Conservation (phyloP, 805 yeast genomes). For the Yarrowia keelungensis region DNA sequence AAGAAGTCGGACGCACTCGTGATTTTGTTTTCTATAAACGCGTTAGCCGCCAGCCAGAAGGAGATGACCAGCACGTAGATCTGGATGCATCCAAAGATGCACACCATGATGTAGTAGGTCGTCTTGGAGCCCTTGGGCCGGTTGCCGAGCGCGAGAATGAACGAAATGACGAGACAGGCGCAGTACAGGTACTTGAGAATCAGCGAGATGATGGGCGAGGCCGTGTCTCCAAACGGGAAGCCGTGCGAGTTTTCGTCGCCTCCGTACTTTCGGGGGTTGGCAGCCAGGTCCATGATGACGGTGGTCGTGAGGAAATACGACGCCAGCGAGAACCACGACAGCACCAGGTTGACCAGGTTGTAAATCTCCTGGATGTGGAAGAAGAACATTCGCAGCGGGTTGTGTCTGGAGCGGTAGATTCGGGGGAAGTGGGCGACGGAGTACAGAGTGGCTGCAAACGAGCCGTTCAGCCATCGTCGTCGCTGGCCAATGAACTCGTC, state of each 20-base stretch:
- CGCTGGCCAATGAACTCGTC: constrained; percentile 70
- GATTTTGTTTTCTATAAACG: constrained; percentile 53
- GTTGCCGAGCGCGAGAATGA: constrained; percentile 68
- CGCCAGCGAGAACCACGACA: constrained; percentile 70
- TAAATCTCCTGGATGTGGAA: constrained; percentile 64
- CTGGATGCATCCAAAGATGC: constrained; percentile 66
- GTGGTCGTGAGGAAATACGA: constrained; percentile 69
- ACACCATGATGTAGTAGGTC: constrained; percentile 60
- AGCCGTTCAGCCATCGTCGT: constrained; percentile 73
- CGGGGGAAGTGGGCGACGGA: constrained; percentile 40
- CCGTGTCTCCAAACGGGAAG: constrained; percentile 49
- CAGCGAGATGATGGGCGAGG: constrained; percentile 56
- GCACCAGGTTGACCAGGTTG: constrained; percentile 60
- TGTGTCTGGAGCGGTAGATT: constrained; percentile 61
- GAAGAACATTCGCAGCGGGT: constrained; percentile 57
- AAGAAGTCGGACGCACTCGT: constrained; percentile 47
- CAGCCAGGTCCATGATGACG: constrained; percentile 59
- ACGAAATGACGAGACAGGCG: constrained; percentile 64
- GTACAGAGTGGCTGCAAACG: constrained; percentile 51
- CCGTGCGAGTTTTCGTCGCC: constrained; percentile 54
- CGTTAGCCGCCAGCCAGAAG: constrained; percentile 62
- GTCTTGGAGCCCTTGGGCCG: constrained; percentile 67
- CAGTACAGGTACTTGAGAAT: constrained; percentile 62
- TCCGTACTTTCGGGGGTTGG: constrained; percentile 53
- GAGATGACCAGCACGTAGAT: constrained; percentile 66